Conservation (phyloP, 305 asterid species). For the Stenogyne calaminthoides region DNA sequence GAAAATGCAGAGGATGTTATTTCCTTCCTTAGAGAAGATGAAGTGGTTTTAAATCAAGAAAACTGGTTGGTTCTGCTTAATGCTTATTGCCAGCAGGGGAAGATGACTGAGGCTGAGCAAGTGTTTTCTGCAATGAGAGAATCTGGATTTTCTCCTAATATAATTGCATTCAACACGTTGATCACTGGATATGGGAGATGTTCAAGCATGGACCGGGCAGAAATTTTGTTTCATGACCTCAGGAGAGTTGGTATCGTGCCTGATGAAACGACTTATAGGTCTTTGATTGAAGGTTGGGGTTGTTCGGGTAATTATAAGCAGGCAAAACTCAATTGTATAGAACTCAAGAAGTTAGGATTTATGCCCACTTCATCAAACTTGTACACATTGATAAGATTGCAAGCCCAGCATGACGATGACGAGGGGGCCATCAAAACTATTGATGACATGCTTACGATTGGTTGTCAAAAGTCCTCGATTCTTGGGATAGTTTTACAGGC, state of each 20-base stretch:
- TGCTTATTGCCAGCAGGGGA: slow-evolving; percentile 88
- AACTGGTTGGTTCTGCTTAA: slow-evolving; percentile 89
- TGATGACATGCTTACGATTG: slow-evolving; percentile 66
- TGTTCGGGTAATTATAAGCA: slow-evolving; percentile 51
- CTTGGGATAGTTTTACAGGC: slow-evolving; percentile 73
- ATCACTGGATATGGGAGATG: slow-evolving; percentile 86
- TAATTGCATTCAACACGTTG: slow-evolving; percentile 82
- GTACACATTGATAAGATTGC: slow-evolving; percentile 81
- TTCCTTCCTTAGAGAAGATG: slow-evolving; percentile 61
- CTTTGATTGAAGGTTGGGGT: slow-evolving; percentile 95
- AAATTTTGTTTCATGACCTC: slow-evolving; percentile 53
- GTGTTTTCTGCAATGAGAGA: slow-evolving; percentile 55
- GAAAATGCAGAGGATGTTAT: slow-evolving; percentile 71
- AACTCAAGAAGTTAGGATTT: slow-evolving; percentile 62
- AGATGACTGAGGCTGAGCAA: slow-evolving; percentile 59
- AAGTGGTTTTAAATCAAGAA: slow-evolving; percentile 60
- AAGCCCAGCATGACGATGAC: slow-evolving; percentile 66
- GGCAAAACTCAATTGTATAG: slow-evolving; percentile 50
- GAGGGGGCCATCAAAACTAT: slow-evolving; percentile 53
- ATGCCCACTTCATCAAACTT: slow-evolving; percentile 73
- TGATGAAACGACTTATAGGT: slow-evolving; percentile 84
- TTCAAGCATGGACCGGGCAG: slow-evolving; percentile 64
- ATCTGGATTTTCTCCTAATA: slow-evolving; percentile 65
- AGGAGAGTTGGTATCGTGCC: slow-evolving; percentile 57
- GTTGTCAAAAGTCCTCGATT: slow-evolving; percentile 69